These are phyloP conservation scores for Marasmius sp. DNA, from an alignment of 1,284 basidiomycete genomes.

Conservation along the genomic window DNA sequence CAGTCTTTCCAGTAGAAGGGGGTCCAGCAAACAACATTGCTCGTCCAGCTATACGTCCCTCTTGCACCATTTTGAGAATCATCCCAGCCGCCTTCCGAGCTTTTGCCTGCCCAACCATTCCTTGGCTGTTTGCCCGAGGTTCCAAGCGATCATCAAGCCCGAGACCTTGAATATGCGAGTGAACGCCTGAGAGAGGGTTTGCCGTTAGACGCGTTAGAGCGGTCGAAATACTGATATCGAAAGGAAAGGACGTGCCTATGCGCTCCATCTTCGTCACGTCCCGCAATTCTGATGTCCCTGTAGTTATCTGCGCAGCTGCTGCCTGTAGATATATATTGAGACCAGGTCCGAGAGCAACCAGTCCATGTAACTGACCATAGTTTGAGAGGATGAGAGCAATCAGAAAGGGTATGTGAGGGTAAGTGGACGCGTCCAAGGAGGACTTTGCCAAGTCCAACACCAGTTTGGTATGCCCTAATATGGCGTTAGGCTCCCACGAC, in stretches of 20 bases:
- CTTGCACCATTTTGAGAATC: constrained; percentile 97
- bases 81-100: constrained; percentile 96
- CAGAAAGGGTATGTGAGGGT: too few relatives aligned
- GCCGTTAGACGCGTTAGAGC: constrained; percentile 6
- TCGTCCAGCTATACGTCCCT: constrained; percentile 91
- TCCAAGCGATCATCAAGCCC: constrained; percentile 92
- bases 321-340: background rate
- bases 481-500: too few relatives aligned
- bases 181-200: constrained; percentile 63
- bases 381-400: background rate
- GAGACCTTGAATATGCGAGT: constrained; percentile 95
- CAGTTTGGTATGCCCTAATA: too few relatives aligned
- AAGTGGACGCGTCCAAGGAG: too few relatives aligned
- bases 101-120: constrained; percentile 95
- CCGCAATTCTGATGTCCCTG: constrained; percentile 74
- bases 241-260: constrained; percentile 65
- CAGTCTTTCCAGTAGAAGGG: constrained; percentile 95
- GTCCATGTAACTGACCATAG: background rate
- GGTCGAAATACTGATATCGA: background rate
- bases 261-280: constrained; percentile 97
- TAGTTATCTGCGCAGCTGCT: constrained; percentile 63
- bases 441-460: too few relatives aligned
- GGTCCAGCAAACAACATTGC: constrained; percentile 97
- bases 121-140: constrained; percentile 85
- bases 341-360: background rate